These are phyloP conservation scores for Diaporthe citriasiana DNA, from an alignment of 2,329 filamentous ascomycete species.

Conservation along the genomic window DNA sequence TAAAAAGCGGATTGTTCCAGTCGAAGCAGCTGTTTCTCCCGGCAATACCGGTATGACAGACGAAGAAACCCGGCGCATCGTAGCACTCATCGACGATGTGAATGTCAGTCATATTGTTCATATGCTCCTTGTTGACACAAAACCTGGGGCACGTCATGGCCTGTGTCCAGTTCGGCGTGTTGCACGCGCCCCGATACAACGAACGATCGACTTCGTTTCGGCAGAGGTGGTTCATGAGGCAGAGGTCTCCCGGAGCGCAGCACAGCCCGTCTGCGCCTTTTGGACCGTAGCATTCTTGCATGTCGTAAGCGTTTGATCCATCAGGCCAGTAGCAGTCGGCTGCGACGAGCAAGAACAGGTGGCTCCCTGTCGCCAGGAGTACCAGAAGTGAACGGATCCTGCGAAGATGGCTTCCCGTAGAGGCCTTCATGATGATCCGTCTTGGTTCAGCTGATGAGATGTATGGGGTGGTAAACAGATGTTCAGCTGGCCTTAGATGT, in stretches of 20 bases:
- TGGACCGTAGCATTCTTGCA: slow-evolving; percentile 33
- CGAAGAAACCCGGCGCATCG: background rate
- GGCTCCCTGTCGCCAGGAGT: background rate
- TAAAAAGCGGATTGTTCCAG: background rate
- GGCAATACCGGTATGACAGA: background rate
- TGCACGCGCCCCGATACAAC: slow-evolving; percentile 30
- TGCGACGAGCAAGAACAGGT: background rate
- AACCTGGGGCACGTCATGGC: slow-evolving; percentile 3
- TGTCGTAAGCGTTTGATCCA: slow-evolving; percentile 24
- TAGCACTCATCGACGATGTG: slow-evolving; percentile 5
- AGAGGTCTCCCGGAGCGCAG: slow-evolving; percentile 26
- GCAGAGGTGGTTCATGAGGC: slow-evolving; percentile 34
- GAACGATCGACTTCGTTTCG: background rate
- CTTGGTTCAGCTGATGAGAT: background rate
- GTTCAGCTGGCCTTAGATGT: background rate
- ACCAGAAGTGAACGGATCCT: background rate
- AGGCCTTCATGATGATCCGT: background rate
- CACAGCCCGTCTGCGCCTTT: slow-evolving; percentile 19
- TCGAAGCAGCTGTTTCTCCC: background rate
- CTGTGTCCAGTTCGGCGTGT: slow-evolving; percentile 31
- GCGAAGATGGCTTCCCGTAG: background rate
- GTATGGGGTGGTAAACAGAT: background rate
- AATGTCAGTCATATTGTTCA: background rate
- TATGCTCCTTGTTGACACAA: background rate
- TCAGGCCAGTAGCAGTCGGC: slow-evolving; percentile 35